Evolutionary conservation across 1,284 basidiomycete species (phyloP).

Genomic region (Apiotrichum domesticum): DNA sequence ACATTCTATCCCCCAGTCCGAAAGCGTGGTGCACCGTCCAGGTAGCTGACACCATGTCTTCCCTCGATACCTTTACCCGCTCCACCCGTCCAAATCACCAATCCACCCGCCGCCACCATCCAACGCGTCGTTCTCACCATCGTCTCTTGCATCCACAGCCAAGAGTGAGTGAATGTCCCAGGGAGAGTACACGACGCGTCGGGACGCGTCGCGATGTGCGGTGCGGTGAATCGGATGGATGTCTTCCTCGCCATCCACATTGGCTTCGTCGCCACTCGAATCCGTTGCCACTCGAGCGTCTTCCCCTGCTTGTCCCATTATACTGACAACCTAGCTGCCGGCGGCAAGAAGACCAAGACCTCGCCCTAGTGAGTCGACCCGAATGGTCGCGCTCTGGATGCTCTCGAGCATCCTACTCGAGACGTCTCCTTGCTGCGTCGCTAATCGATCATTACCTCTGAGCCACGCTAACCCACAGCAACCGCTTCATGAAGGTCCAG

Average conservation of each 20-base stretch:
- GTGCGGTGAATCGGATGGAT: too few relatives aligned
- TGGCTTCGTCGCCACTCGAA: too few relatives aligned
- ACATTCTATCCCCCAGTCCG: not conserved
- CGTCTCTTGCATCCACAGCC: not conserved
- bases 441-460: not conserved
- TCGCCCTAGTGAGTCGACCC: constrained; percentile 38
- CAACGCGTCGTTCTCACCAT: not conserved
- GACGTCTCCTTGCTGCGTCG: not conserved
- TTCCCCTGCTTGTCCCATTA: not conserved
- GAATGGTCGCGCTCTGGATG: too few relatives aligned
- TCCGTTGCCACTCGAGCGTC: too few relatives aligned
- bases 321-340: not conserved
- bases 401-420: too few relatives aligned
- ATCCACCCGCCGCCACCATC: not conserved
- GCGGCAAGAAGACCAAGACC: constrained; percentile 22
- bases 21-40: too few relatives aligned
- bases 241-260: too few relatives aligned
- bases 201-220: too few relatives aligned
- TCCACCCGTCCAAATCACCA: not conserved
- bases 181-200: too few relatives aligned
- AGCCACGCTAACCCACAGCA: constrained; percentile 23
- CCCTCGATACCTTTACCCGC: not conserved
- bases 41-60: not conserved
- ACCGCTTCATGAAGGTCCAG: constrained; percentile 46
- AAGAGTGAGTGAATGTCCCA: not conserved